phyloP scores from a whole-genome alignment of 2,329 filamentous ascomycete genomes.

The Colletotrichum spinosum region DNA sequence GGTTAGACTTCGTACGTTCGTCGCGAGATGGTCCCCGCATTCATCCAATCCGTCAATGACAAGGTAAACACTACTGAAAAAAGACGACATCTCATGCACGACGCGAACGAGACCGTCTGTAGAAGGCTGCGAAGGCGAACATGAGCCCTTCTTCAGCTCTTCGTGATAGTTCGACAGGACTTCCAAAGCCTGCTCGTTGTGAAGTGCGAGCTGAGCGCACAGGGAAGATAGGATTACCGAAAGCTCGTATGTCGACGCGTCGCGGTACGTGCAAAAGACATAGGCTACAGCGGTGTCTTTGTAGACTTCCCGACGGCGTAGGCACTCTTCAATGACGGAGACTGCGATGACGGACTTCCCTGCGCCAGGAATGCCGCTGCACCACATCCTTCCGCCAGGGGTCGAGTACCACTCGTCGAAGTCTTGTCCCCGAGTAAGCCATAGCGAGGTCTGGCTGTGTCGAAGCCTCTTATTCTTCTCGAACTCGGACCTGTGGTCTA shows the following conservation, averaged over 20 bases:
- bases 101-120: not conserved
- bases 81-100: not conserved
- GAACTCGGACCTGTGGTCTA: not conserved
- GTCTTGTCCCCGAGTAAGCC: not conserved
- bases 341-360: constrained; percentile 3
- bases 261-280: not conserved
- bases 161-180: not conserved
- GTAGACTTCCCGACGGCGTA: not conserved
- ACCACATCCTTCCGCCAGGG: not conserved
- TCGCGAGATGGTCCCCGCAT: not conserved
- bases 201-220: not conserved
- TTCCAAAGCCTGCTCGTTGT: not conserved
- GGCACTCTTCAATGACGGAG: not conserved
- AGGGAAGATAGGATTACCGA: not conserved
- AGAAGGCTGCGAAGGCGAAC: not conserved
- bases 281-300: not conserved
- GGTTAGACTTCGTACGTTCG: constrained; percentile 15
- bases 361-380: constrained; percentile 7
- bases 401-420: not conserved
- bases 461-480: not conserved
- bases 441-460: not conserved
- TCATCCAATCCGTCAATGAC: constrained; percentile 6
- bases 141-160: not conserved
- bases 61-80: not conserved
- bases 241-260: not conserved